Evolutionary conservation across 306 rosid genomes (phyloP).

Genomic region (Echinosophora koreensis): DNA sequence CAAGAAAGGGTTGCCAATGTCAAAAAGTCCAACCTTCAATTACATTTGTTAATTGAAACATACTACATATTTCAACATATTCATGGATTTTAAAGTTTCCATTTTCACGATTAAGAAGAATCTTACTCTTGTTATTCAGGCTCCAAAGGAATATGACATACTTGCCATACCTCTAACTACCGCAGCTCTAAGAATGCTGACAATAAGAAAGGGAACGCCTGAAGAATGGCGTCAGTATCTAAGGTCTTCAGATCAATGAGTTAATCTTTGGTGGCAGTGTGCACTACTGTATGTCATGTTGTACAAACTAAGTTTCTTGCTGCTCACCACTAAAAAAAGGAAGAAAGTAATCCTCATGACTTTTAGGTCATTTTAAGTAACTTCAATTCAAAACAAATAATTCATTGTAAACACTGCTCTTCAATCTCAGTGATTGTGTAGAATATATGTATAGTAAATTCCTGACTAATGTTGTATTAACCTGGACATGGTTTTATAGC

Average conservation of each 20-base stretch:
- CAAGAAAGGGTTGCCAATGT: conserved; percentile 11
- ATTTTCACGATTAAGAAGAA: conserved; percentile 15
- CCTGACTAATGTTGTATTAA: conserved; percentile 21
- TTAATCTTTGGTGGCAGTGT: conserved; percentile 29
- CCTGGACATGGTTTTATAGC: conserved; percentile 16
- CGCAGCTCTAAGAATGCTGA: conserved; percentile 82
- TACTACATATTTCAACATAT: conserved; percentile 23
- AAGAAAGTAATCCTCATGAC: conserved; percentile 22
- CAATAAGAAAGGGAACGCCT: conserved; percentile 80
- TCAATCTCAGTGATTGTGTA: conserved; percentile 43
- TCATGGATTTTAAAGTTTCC: conserved; percentile 17
- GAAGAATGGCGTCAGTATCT: conserved; percentile 97
- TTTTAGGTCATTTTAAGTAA: conserved; percentile 36
- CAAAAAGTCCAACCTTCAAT: conserved; percentile 18
- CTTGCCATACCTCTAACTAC: conserved; percentile 90
- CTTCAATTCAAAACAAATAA: conserved; percentile 6
- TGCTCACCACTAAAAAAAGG: neutral
- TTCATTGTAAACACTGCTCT: conserved; percentile 41
- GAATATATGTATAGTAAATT: conserved; percentile 41
- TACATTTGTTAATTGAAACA: conserved; percentile 33
- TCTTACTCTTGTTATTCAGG: conserved; percentile 59
- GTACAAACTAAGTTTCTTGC: conserved; percentile 32
- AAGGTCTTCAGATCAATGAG: conserved; percentile 54
- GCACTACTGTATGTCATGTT: conserved; percentile 30
- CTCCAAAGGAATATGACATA: conserved; percentile 90